Evolutionary conservation across 2,329 filamentous ascomycete genomes (phyloP).

Genomic region (Aurifilum marmelostoma): DNA sequence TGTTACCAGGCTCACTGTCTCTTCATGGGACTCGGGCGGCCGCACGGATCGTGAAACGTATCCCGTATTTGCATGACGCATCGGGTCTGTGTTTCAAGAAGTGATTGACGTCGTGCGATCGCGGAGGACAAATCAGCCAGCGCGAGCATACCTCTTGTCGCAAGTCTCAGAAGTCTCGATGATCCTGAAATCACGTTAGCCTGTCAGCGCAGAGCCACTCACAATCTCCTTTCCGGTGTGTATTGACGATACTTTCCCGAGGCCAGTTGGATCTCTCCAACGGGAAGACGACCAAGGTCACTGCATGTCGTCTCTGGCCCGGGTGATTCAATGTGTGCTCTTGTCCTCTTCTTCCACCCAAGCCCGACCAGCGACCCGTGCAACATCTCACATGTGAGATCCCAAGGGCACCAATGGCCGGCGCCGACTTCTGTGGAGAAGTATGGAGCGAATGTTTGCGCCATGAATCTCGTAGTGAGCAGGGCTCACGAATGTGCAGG

Average conservation of each 20-base stretch:
- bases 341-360: neutral
- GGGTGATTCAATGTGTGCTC: neutral
- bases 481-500: neutral
- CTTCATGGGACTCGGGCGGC: neutral
- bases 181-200: neutral
- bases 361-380: neutral
- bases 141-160: neutral
- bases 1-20: neutral
- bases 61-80: neutral
- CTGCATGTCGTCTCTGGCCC: neutral
- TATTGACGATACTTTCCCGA: neutral
- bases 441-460: neutral
- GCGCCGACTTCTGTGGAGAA: neutral
- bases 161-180: neutral
- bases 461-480: neutral
- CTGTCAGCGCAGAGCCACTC: neutral
- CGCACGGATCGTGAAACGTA: neutral
- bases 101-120: neutral
- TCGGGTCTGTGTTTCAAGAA: neutral
- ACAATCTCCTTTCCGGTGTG: neutral
- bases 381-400: neutral
- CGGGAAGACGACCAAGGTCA: neutral
- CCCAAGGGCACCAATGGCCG: neutral
- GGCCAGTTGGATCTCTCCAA: neutral
- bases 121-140: neutral